Conservation (phyloP, 352 stramenopile genomes). For the Phytopythium litorale region DNA sequence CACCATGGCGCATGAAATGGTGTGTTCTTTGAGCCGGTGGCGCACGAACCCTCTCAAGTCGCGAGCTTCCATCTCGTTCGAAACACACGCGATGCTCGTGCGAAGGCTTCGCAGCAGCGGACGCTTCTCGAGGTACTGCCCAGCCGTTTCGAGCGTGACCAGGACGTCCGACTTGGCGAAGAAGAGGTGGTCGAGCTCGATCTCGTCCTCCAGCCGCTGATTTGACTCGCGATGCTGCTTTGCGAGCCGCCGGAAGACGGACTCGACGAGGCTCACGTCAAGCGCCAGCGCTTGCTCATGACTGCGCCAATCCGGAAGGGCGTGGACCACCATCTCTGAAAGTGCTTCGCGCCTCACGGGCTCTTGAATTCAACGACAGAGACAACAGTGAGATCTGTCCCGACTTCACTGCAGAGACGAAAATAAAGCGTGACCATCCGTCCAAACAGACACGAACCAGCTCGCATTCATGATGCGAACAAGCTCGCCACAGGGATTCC, state of each 20-base stretch:
- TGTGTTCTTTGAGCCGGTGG: constrained; percentile 43
- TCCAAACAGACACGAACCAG: constrained; percentile 1
- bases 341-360: neutral
- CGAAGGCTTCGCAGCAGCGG: constrained; percentile 52
- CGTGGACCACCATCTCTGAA: constrained; percentile 26
- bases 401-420: neutral
- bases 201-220: constrained; percentile 11
- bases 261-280: constrained; percentile 50
- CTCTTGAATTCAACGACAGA: neutral
- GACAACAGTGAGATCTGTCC: no score
- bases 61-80: constrained; percentile 48
- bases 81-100: constrained; percentile 49
- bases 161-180: constrained; percentile 63
- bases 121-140: constrained; percentile 44
- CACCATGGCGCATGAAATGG: constrained; percentile 23
- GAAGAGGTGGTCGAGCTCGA: constrained; percentile 30
- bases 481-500: neutral
- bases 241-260: constrained; percentile 40
- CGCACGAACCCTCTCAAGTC: constrained; percentile 48
- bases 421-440: neutral
- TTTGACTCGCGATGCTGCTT: constrained; percentile 19
- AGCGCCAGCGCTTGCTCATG: constrained; percentile 35
- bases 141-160: constrained; percentile 31
- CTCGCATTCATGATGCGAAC: neutral
- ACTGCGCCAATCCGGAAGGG: constrained; percentile 50